phyloP scores from a whole-genome alignment of 2,329 filamentous ascomycete genomes.

The Cladorrhinum sp. region DNA sequence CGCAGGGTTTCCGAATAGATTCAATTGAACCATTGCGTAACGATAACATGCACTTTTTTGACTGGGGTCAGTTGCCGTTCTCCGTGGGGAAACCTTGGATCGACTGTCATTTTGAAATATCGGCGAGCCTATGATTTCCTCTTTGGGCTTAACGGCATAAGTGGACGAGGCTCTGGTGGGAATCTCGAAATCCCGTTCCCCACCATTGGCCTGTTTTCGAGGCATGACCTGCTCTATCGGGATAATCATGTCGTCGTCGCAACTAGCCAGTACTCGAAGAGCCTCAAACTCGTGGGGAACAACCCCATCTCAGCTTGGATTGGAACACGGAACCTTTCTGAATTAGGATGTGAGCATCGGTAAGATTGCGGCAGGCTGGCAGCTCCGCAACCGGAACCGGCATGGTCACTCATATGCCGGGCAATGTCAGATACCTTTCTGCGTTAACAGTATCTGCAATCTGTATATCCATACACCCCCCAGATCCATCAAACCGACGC shows the following conservation, averaged over 20 bases:
- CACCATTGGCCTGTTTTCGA: constrained; percentile 3
- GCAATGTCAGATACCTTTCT: background rate
- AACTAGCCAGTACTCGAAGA: background rate
- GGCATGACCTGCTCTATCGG: constrained; percentile 1
- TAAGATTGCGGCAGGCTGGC: constrained; percentile 7
- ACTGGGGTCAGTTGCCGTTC: background rate
- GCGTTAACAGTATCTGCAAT: background rate
- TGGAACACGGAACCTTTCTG: background rate
- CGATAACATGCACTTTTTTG: background rate
- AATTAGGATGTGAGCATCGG: background rate
- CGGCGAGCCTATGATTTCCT: background rate
- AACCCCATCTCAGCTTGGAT: background rate
- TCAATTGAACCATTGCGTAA: constrained; percentile 4
- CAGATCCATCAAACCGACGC: background rate
- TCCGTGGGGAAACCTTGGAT: background rate
- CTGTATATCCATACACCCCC: background rate
- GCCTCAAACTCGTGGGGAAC: background rate
- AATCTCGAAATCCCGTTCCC: background rate
- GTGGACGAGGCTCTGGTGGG: background rate
- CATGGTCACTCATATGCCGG: constrained; percentile 8
- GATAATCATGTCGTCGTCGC: background rate
- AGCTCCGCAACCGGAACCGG: constrained; percentile 3
- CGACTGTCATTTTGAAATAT: background rate
- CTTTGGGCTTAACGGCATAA: background rate
- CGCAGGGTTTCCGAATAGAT: background rate